Evolutionary conservation across 2,329 filamentous ascomycete genomes (phyloP).

Genomic region (Fusarium floridanum): DNA sequence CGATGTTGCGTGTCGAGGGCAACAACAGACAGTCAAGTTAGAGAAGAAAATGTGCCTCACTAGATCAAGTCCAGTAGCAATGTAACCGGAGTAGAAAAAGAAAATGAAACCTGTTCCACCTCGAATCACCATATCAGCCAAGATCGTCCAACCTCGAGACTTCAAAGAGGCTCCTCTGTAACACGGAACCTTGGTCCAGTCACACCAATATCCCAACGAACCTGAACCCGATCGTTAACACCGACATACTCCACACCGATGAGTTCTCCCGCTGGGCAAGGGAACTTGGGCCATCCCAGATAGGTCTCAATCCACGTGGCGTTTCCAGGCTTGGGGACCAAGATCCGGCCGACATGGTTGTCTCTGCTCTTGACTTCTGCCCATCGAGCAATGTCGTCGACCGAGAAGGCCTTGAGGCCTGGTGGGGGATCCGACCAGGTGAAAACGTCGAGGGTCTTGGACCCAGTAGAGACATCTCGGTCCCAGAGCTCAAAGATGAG

Average conservation of each 20-base stretch:
- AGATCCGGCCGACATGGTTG: constrained; percentile 9
- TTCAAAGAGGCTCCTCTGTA: neutral
- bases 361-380: constrained; percentile 10
- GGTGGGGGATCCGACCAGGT: constrained; percentile 8
- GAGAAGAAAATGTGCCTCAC: too few relatives aligned
- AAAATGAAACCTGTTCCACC: neutral
- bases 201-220: constrained; percentile 27
- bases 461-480: constrained; percentile 13
- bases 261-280: constrained; percentile 18
- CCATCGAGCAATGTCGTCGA: neutral
- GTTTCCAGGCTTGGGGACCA: constrained; percentile 5
- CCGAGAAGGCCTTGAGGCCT: neutral
- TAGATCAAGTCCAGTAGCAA: too few relatives aligned
- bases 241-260: constrained; percentile 17
- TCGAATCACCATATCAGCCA: neutral
- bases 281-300: constrained; percentile 14
- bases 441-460: constrained; percentile 15
- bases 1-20: too few relatives aligned
- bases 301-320: constrained; percentile 1
- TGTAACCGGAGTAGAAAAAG: too few relatives aligned
- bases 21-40: too few relatives aligned
- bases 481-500: constrained; percentile 28
- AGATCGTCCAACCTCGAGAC: neutral
- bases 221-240: constrained; percentile 3
- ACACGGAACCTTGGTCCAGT: constrained; percentile 19